These are phyloP conservation scores for Pholiota adiposa DNA, from an alignment of 1,284 basidiomycete species.

Conservation along the genomic window DNA sequence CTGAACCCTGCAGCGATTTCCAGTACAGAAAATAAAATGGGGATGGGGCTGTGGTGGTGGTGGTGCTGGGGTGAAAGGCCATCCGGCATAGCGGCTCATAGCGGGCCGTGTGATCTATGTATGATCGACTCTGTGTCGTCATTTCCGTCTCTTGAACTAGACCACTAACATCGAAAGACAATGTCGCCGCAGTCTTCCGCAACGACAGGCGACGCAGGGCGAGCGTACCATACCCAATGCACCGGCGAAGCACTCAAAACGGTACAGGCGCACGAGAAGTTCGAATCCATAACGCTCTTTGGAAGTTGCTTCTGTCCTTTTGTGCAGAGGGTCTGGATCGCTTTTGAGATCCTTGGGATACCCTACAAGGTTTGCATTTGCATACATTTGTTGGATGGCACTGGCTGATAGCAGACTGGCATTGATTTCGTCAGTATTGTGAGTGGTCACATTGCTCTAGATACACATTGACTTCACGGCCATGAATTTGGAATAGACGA, in stretches of 20 bases:
- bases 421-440: conserved; percentile 17
- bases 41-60: too few relatives aligned
- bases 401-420: not conserved
- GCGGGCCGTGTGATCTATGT: not conserved
- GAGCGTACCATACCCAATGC: conserved; percentile 55
- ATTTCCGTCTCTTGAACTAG: too few relatives aligned
- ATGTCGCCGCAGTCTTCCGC: not conserved
- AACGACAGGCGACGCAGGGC: conserved; percentile 44
- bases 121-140: not conserved
- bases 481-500: conserved; percentile 51
- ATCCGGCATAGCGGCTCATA: too few relatives aligned
- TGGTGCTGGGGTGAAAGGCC: too few relatives aligned
- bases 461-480: conserved; percentile 21
- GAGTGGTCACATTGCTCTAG: conserved; percentile 2
- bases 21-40: too few relatives aligned
- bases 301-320: conserved; percentile 78
- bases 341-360: conserved; percentile 64
- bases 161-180: too few relatives aligned
- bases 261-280: conserved; percentile 46
- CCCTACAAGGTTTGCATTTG: conserved; percentile 54
- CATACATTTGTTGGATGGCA: not conserved
- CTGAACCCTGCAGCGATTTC: too few relatives aligned
- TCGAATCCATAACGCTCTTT: conserved; percentile 64
- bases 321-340: conserved; percentile 74
- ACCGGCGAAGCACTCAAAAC: conserved; percentile 66